A percentile compares a stretch with the other conserved stretches of the same genome.
phyloP scores from a whole-genome alignment of 192 early-diverging fungal genomes.

The Coemansia furcata region DNA sequence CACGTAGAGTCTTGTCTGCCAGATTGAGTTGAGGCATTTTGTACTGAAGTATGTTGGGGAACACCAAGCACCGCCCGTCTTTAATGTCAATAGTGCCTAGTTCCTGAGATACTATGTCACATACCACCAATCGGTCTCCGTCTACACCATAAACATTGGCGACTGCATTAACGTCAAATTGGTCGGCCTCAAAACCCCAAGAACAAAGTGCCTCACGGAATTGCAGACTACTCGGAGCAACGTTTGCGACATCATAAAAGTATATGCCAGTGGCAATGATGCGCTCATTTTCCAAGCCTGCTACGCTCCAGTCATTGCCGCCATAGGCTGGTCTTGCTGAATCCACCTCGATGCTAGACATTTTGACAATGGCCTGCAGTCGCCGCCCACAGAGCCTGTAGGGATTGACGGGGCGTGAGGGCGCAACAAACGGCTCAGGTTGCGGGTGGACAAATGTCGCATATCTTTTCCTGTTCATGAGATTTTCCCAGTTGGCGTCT shows the following conservation, averaged over 20 bases:
- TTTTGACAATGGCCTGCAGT: conserved; percentile 23
- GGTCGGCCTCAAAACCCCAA: not conserved
- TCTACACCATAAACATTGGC: conserved; percentile 17
- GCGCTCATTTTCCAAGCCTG: conserved; percentile 6
- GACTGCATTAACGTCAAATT: not conserved
- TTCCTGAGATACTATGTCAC: conserved; percentile 13
- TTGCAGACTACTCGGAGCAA: conserved; percentile 1
- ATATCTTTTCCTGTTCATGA: not conserved
- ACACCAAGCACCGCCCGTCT: conserved; percentile 56
- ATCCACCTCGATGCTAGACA: conserved; percentile 18
- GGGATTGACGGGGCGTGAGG: not conserved
- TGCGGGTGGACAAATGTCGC: conserved; percentile 17
- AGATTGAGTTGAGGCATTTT: conserved; percentile 54
- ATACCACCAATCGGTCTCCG: too few species aligned
- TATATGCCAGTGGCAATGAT: conserved; percentile 13
- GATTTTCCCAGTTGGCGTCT: not conserved
- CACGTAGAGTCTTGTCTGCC: conserved; percentile 48
- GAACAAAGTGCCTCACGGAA: conserved; percentile 10
- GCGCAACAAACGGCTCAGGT: not conserved
- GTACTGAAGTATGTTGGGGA: conserved; percentile 64
- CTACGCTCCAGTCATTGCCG: conserved; percentile 19
- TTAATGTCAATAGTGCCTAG: conserved; percentile 36
- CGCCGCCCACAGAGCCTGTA: conserved; percentile 6
- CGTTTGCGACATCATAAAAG: conserved; percentile 20
- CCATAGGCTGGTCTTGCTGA: conserved; percentile 6